Base-by-base conservation (phyloP, 2,329 filamentous ascomycete genomes). In the Penicillium polonicum region DNA sequence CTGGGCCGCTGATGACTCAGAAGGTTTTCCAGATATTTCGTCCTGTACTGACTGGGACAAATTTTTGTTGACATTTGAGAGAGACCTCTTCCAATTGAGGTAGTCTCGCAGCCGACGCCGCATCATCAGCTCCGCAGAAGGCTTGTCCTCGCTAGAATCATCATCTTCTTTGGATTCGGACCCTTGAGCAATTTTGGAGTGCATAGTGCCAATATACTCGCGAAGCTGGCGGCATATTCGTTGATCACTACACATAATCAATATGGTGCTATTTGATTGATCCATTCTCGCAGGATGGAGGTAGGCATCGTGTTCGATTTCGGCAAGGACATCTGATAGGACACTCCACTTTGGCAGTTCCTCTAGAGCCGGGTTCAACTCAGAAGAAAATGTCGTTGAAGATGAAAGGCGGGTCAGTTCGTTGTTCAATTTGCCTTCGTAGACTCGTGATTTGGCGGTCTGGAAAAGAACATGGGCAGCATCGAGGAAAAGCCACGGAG, bases 401-500 rank as follows among this genome's bases (percentile, higher is more conserved):
- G 69, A 79, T 70, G 76, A 71, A 9, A 62, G 53, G 44, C 74
- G 64, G 17, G 77, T 78, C 5, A 82, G 77, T 48, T 82, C 85
- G 31, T 86, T 83, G 53, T 79, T 85, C 43, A 90, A 83, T 64
- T 85, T 88, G 5, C 87, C 87, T 9, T 88, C 86, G 69, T 97
- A 99, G 5, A 97, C 93, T 64, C 94, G 83, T 55, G 88, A 85
- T 72, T 92, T 94, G 1, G 94, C 92, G 4, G 90, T 92, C 60
- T 92, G 89, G 64, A 99, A 97, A 13, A 99, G 91, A 17, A 90
- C 92, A 73, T 97, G 90, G 0, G 94, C 93, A 25, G 93, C 92
- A 73, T 97, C 94, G 5, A 97, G 83, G 67, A 97, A 97, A 33
- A 99, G 81, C 94, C 94, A 99, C 0, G 94, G 94, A 0, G 92